Evolutionary conservation across 202 grass and related monocot species (phyloP), one percentile per base, ranked within the genome.

Genomic region (Setaria italica): DNA sequence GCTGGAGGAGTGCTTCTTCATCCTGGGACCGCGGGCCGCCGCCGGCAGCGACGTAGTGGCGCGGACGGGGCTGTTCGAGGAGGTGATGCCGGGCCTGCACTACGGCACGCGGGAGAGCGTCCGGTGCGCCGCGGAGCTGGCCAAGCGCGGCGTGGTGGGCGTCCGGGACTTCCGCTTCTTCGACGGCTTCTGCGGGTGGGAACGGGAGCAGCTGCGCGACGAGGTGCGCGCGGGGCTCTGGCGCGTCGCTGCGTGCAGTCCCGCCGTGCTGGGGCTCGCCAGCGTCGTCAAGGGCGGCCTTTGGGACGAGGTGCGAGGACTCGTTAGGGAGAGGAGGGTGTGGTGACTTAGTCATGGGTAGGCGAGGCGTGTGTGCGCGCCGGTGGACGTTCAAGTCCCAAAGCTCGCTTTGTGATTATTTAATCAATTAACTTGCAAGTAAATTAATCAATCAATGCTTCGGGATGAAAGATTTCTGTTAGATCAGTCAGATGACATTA

Each of bases 111-210:
- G 82, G 60, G 95, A 98, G 90, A 91, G 86, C 70, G 79, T 98
- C 0, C 91, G 91, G 16, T 95, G 93, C 85, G 93, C 93, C 0
- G 90, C 90, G 0, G 95, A 98, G 93, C 86, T 98, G 67, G 93
- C 93, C 11, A 94, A 92, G 90, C 92, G 95, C 29, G 84, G 92
- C 13, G 84, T 89, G 10, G 87, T 93, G 5, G 90, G 84, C 41
- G 90, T 86, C 9, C 71, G 90, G 20, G 93, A 98, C 47, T 89
- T 98, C 43, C 87, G 86, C 7, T 95, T 98, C 86, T 98, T 98
- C 39, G 93, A 95, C 66, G 95, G 95, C 0, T 94, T 95, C 83
- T 94, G 95, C 65, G 93, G 90, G 34, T 98, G 95, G 93, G 89
- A 92, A 67, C 19, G 74, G 32, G 91, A 91, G 56, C 93, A 98